Base-by-base conservation (phyloP, 768 basidiomycete species). In the Infundibulicybe gibba region DNA sequence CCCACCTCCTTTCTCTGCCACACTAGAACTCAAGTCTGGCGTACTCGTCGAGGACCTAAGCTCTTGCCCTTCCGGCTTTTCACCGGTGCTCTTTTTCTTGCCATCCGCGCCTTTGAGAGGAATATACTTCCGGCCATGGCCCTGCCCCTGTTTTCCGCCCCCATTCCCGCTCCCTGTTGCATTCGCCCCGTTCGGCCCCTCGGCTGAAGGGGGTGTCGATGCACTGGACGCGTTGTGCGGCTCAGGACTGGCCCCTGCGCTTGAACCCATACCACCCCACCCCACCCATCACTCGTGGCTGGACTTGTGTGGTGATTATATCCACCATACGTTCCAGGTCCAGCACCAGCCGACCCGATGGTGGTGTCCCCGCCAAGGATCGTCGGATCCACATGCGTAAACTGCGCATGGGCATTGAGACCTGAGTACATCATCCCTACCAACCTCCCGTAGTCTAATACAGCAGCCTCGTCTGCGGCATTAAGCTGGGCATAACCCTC, bases 311-410 rank as follows among this genome's bases (percentile, higher is more conserved):
- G 87, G 68, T 80, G 81, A 51, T 70, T 71, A 37, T 73, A 66
- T 57, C 75, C 74, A 10, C 70, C 62, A 49, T 71, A 68, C 37
- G 75, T 72, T 34, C 68, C 62, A n/a, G 71, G 72, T 49, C 54
- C 57, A 32, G 55, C 55, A 46, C 55, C 57, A 10, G 60, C 51
- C 19, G 56, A 47, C 50, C 60, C 43, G 53, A 60, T 20, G 66
- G 56, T 40, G 76, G 61, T 78, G 95, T 88, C 67, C 95, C 91
- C 25, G 3, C 25, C 25, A 25, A 25, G 25, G 8, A 25, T 25
- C n/a, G 87, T 87, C 6, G 94, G 94, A 68, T 97, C 91, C 49
- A 97, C 88, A 64, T 88, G 85, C 32, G 87, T 89, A 66, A 78
- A 88, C 6, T 79, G 77, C 40, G 68, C 66, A 51, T 76, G 74